A percentile compares a stretch with the other conserved stretches of the same genome.
Evolutionary conservation across 192 early-diverging fungal genomes (phyloP).

Genomic region (Linderina pennispora): DNA sequence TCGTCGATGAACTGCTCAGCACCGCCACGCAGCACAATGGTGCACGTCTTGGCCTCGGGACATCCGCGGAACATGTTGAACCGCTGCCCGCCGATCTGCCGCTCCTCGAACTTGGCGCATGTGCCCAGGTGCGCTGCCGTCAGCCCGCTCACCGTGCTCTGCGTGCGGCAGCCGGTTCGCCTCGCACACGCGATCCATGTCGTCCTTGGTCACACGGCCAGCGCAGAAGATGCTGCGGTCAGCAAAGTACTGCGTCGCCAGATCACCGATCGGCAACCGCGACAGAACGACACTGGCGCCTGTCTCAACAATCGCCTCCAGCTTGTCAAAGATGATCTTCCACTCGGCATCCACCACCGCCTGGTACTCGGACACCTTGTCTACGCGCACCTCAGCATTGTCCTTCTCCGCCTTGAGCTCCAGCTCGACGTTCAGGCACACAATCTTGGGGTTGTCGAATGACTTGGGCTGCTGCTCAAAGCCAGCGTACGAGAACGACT

Average conservation of each 20-base stretch:
- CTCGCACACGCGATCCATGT: conserved; percentile 88
- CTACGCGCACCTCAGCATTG: conserved; percentile 97
- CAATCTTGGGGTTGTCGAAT: conserved; percentile 84
- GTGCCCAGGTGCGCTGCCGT: conserved; percentile 73
- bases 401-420: conserved; percentile 99
- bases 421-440: conserved; percentile 94
- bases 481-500: conserved; percentile 98
- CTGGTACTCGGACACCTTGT: conserved; percentile 97
- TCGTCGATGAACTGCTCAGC: conserved; percentile 99
- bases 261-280: conserved; percentile 95
- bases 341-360: conserved; percentile 99
- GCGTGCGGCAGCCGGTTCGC: conserved; percentile 91
- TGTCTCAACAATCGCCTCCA: conserved; percentile 89
- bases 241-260: conserved; percentile 99
- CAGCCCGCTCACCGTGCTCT: conserved; percentile 88
- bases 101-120: conserved; percentile 91
- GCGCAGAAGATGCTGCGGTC: conserved; percentile 99
- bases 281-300: conserved; percentile 98
- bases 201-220: conserved; percentile 90
- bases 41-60: conserved; percentile 90
- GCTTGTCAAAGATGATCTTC: conserved; percentile 98
- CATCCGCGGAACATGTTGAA: conserved; percentile 97
- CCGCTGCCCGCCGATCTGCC: conserved; percentile 93
- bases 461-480: conserved; percentile 99
- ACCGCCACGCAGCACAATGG: conserved; percentile 91